Conservation (phyloP, 208 protist species). For the Strigomonas oncopelti region DNA sequence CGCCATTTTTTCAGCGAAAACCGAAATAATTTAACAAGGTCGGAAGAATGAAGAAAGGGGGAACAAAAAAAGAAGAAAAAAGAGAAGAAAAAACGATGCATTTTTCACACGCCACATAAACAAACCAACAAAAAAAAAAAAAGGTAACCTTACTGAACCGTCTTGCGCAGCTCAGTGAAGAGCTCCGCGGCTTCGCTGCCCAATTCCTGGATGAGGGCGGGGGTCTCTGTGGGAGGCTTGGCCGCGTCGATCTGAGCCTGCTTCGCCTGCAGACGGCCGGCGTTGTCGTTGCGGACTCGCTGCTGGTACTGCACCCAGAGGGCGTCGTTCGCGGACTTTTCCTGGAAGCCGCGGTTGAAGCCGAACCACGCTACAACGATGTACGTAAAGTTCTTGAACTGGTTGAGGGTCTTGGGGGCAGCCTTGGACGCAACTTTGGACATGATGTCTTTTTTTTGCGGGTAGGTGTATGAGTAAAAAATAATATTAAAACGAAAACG, state of each 20-base stretch:
- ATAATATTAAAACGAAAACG: not conserved
- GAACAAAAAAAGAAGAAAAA: conserved; percentile 5
- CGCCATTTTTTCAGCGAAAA: too few species aligned
- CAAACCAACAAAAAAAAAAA: not conserved
- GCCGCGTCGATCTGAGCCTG: conserved; percentile 27
- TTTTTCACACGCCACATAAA: not conserved
- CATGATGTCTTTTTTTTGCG: not conserved
- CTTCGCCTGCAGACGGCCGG: conserved; percentile 52
- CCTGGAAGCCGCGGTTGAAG: conserved; percentile 68
- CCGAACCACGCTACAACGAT: conserved; percentile 76
- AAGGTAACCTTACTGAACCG: conserved; percentile 29
- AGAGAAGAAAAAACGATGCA: not conserved
- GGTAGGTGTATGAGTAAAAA: not conserved
- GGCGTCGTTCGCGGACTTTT: conserved; percentile 80
- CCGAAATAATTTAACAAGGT: not conserved
- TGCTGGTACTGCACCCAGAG: conserved; percentile 72
- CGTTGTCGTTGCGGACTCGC: conserved; percentile 57
- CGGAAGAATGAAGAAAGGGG: not conserved
- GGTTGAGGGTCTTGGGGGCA: conserved; percentile 80
- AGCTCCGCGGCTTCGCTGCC: conserved; percentile 52
- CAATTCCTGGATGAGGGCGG: conserved; percentile 43
- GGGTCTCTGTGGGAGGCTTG: conserved; percentile 19
- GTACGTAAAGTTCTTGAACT: conserved; percentile 85
- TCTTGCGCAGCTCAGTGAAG: conserved; percentile 69
- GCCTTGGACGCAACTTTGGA: conserved; percentile 14